Percentiles rank a stretch among this genome's conserved stretches.
Conservation (phyloP, 805 yeast genomes). For the Ascoidea asiatica region DNA sequence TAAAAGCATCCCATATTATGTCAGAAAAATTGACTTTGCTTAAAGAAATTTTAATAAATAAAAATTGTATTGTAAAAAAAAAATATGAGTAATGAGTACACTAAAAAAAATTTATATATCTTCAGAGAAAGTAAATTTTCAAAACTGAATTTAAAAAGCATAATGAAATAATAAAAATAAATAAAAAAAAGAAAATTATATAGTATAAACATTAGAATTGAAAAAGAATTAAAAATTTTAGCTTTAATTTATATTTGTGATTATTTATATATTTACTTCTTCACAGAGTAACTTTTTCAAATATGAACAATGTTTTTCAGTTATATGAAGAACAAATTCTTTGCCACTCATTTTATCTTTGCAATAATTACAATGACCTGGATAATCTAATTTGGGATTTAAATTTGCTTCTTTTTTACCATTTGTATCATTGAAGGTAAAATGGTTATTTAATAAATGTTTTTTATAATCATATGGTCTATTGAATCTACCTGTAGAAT, state of each 20-base stretch:
- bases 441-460: conserved; percentile 34
- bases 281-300: background rate
- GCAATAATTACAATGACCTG: conserved; percentile 33
- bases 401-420: conserved; percentile 27
- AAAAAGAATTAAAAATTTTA: no score
- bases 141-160: no score
- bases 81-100: no score
- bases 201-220: background rate
- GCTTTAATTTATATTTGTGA: no score
- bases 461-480: conserved; percentile 39
- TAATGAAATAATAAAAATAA: no score
- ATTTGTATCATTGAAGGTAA: conserved; percentile 26
- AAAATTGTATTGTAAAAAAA: no score
- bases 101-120: no score
- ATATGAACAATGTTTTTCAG: conserved; percentile 9
- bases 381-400: conserved; percentile 27
- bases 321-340: conserved; percentile 34
- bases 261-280: no score
- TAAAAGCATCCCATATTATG: no score
- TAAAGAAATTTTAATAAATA: no score
- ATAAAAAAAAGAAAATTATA: background rate
- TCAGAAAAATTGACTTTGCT: no score
- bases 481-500: conserved; percentile 32
- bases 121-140: no score
- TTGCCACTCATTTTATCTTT: conserved; percentile 23